Evolutionary conservation across 768 basidiomycete species (phyloP).

Genomic region (Suillus ampliporus): DNA sequence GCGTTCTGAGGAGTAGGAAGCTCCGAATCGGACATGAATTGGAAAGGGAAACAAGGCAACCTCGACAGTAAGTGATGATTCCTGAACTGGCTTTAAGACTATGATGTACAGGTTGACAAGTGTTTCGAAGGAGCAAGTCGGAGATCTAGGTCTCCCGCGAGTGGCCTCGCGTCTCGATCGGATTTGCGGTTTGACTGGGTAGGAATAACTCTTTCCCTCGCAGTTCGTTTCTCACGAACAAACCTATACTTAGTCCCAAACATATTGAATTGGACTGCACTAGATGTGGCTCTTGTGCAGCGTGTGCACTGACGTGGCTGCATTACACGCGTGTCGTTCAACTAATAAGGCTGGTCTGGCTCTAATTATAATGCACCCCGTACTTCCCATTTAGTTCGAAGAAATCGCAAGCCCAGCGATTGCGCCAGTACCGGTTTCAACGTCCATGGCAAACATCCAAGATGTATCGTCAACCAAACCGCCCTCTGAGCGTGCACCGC

Average conservation of each 20-base stretch:
- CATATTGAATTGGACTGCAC: background rate
- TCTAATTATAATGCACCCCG: background rate
- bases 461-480: background rate
- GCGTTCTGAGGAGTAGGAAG: background rate
- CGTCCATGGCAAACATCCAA: background rate
- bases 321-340: background rate
- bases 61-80: too few relatives aligned
- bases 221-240: background rate
- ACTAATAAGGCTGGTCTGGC: background rate
- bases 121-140: background rate
- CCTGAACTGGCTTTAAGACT: background rate
- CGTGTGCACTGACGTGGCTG: too few relatives aligned
- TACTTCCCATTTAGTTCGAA: background rate
- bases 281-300: background rate
- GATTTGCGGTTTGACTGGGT: conserved; percentile 1
- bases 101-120: background rate
- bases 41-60: background rate
- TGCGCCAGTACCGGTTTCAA: background rate
- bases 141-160: background rate
- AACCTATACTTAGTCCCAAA: background rate
- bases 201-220: background rate
- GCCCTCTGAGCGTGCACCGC: background rate
- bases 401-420: too few relatives aligned
- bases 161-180: background rate
- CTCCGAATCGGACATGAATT: background rate